These are phyloP conservation scores for Kwoniella europaea DNA, from an alignment of 768 basidiomycete genomes.

Conservation along the genomic window DNA sequence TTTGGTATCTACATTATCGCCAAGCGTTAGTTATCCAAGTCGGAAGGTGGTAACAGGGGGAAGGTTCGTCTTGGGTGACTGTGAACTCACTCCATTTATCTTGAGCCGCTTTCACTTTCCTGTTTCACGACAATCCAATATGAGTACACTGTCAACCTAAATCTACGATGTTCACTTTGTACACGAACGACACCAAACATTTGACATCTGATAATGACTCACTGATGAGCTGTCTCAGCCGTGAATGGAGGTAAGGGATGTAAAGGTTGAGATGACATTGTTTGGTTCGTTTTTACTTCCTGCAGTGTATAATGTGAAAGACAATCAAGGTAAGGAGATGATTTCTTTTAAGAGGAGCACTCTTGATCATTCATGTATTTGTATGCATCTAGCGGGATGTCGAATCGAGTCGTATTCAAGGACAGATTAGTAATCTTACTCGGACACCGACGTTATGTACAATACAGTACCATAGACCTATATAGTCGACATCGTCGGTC, in stretches of 20 bases:
- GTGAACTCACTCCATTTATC: conserved; percentile 61
- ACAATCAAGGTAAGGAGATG: not conserved
- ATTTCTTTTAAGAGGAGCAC: too few relatives aligned
- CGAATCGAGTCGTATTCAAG: too few relatives aligned
- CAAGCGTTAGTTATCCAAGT: not conserved
- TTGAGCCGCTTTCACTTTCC: conserved; percentile 65
- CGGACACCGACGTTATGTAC: too few relatives aligned
- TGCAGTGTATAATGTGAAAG: not conserved
- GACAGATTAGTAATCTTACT: too few relatives aligned
- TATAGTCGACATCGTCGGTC: too few relatives aligned
- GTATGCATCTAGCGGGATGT: too few relatives aligned
- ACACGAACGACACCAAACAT: not conserved
- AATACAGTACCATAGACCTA: too few relatives aligned
- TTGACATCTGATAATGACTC: conserved; percentile 5
- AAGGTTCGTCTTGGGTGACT: not conserved
- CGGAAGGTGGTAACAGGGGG: not conserved
- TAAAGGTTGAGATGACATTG: conserved; percentile 7
- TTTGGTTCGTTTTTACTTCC: not conserved
- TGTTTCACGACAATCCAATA: not conserved
- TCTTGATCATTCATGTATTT: too few relatives aligned
- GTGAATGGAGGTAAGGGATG: conserved; percentile 44
- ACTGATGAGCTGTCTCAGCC: conserved; percentile 44
- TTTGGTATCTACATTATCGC: conserved; percentile 35
- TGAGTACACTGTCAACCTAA: not conserved
- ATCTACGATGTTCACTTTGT: too few relatives aligned